Percentiles rank a stretch among this genome's conserved stretches.
Evolutionary conservation across 1,139 yeast genomes (phyloP).

Genomic region (Nematodospora anomalae): DNA sequence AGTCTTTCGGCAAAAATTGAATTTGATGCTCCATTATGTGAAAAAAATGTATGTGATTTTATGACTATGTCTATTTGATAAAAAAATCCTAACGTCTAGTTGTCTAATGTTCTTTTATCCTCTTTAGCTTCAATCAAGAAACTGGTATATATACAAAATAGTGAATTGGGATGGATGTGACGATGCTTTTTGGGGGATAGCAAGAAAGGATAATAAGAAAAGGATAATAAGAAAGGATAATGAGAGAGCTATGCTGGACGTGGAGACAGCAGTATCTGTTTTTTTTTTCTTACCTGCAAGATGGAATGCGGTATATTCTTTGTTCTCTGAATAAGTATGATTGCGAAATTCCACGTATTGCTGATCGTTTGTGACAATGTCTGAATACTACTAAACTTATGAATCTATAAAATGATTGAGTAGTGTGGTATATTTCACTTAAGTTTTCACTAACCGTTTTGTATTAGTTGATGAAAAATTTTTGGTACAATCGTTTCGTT

Average conservation of each 20-base stretch:
- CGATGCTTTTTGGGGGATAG: too few relatives aligned
- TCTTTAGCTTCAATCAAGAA: too few relatives aligned
- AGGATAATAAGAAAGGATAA: neutral
- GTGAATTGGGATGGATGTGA: neutral
- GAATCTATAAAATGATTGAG: too few relatives aligned
- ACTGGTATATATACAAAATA: too few relatives aligned
- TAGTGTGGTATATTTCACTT: too few relatives aligned
- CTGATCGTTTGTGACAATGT: too few relatives aligned
- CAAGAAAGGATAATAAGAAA: neutral
- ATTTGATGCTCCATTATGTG: constrained; percentile 20
- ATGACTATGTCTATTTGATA: constrained; percentile 13
- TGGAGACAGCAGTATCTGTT: neutral
- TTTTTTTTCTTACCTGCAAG: neutral
- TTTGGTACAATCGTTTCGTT: too few relatives aligned
- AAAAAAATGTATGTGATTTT: constrained; percentile 18
- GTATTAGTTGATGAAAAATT: too few relatives aligned
- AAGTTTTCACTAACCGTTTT: too few relatives aligned
- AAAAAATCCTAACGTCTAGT: neutral
- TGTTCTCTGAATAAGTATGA: constrained; percentile 3
- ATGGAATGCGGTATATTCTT: neutral
- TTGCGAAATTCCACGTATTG: too few relatives aligned
- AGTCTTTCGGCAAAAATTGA: constrained; percentile 21
- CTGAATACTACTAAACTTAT: too few relatives aligned
- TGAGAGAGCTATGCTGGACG: neutral
- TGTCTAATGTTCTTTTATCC: too few relatives aligned